Conservation (phyloP, 331 rosid genomes). For the Arachis monticola region DNA sequence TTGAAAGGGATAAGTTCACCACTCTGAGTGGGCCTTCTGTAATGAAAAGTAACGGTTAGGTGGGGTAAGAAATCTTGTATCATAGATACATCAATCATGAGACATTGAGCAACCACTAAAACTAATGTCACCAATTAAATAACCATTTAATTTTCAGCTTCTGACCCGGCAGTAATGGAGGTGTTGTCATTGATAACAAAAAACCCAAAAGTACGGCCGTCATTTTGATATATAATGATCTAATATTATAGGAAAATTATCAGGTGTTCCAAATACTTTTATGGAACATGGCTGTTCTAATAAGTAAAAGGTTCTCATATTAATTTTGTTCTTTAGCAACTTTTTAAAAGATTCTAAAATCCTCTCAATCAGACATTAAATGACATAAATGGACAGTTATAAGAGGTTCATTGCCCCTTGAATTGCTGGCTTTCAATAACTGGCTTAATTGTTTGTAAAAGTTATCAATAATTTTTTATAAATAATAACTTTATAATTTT, state of each 20-base stretch:
- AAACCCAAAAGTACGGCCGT: slow-evolving; percentile 27
- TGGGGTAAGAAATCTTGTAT: slow-evolving; percentile 55
- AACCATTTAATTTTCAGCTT: slow-evolving; percentile 40
- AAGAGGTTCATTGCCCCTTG: too few species aligned
- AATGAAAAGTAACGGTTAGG: slow-evolving; percentile 48
- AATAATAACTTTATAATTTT: too few species aligned
- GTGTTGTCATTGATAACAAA: slow-evolving; percentile 11
- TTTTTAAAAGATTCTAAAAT: too few species aligned
- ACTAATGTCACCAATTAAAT: slow-evolving; percentile 34
- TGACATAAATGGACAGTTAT: too few species aligned
- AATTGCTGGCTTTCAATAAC: too few species aligned
- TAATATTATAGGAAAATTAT: neutral
- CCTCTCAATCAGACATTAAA: too few species aligned
- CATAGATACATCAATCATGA: slow-evolving; percentile 52
- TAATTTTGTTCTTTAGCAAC: too few species aligned
- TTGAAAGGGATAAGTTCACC: slow-evolving; percentile 51
- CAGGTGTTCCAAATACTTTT: too few species aligned
- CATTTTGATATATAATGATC: neutral
- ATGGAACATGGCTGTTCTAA: too few species aligned
- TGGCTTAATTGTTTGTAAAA: too few species aligned
- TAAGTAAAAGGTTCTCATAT: too few species aligned
- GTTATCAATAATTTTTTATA: too few species aligned
- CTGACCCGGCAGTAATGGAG: slow-evolving; percentile 47
- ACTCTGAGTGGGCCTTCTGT: slow-evolving; percentile 47
- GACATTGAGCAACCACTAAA: slow-evolving; percentile 37